Conservation (phyloP, 2,329 filamentous ascomycete genomes). For the Fusarium sororula region DNA sequence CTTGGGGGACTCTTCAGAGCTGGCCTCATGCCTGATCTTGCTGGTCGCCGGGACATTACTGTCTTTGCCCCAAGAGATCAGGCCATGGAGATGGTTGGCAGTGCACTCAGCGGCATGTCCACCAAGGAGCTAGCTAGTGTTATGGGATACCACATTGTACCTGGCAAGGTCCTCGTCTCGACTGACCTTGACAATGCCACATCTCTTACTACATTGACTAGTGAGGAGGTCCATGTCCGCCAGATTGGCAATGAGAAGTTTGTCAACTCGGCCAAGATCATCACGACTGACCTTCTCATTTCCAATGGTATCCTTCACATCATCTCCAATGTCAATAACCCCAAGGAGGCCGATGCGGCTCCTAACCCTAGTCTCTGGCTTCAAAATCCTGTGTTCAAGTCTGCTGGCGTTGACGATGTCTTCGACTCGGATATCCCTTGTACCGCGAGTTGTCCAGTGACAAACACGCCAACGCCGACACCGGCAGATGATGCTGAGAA, state of each 20-base stretch:
- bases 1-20: constrained; percentile 47
- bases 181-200: constrained; percentile 48
- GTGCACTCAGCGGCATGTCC: constrained; percentile 57
- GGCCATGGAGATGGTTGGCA: constrained; percentile 67
- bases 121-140: constrained; percentile 59
- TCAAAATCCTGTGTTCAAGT: constrained; percentile 62
- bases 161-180: constrained; percentile 63
- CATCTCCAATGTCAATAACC: constrained; percentile 63
- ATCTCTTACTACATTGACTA: constrained; percentile 48
- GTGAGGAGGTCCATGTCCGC: constrained; percentile 50
- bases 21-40: constrained; percentile 51
- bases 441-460: constrained; percentile 47
- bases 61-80: constrained; percentile 71
- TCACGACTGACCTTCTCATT: constrained; percentile 62
- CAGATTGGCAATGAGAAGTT: constrained; percentile 57
- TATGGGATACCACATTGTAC: constrained; percentile 72
- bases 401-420: constrained; percentile 55
- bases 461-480: constrained; percentile 13
- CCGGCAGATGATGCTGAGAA: constrained; percentile 12
- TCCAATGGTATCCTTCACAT: constrained; percentile 68
- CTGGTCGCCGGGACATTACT: constrained; percentile 59
- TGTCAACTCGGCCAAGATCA: constrained; percentile 63
- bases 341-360: constrained; percentile 45
- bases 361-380: constrained; percentile 52
- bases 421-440: constrained; percentile 57